Conservation (phyloP, 768 basidiomycete genomes). For the Pulveroboletus sp. region DNA sequence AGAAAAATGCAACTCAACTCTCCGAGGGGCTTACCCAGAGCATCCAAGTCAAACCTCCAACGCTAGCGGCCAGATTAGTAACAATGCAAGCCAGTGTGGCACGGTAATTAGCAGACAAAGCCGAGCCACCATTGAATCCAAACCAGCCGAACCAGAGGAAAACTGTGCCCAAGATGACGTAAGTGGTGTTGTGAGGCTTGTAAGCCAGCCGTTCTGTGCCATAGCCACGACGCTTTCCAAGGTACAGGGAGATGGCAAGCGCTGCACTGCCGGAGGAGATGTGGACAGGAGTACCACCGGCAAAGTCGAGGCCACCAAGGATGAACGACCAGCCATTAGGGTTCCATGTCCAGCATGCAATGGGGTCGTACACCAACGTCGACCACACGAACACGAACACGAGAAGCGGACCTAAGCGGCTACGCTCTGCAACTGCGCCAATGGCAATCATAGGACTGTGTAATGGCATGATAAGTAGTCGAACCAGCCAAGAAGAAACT, state of each 20-base stretch:
- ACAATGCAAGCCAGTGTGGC: slow-evolving; percentile 88
- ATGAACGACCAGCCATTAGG: slow-evolving; percentile 68
- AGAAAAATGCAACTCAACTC: not conserved
- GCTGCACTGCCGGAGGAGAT: slow-evolving; percentile 92
- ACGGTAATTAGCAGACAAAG: slow-evolving; percentile 82
- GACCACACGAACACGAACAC: slow-evolving; percentile 91
- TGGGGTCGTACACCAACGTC: slow-evolving; percentile 86
- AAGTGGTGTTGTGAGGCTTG: slow-evolving; percentile 91
- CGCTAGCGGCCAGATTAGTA: slow-evolving; percentile 87
- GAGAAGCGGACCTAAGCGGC: slow-evolving; percentile 77
- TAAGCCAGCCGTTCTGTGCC: slow-evolving; percentile 89
- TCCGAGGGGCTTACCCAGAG: slow-evolving; percentile 52
- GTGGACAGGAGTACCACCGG: slow-evolving; percentile 95
- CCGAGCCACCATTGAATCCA: slow-evolving; percentile 91
- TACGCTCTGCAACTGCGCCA: slow-evolving; percentile 90
- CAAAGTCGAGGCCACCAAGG: slow-evolving; percentile 86
- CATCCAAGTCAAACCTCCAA: slow-evolving; percentile 93
- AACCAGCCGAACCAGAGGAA: slow-evolving; percentile 98
- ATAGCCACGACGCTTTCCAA: slow-evolving; percentile 88
- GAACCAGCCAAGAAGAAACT: not conserved
- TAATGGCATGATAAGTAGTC: slow-evolving; percentile 13
- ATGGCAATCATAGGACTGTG: slow-evolving; percentile 78
- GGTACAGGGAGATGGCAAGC: slow-evolving; percentile 84
- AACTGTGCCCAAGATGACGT: slow-evolving; percentile 89
- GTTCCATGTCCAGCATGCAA: slow-evolving; percentile 98